Evolutionary conservation across 768 basidiomycete species (phyloP).

Genomic region (Mrakia frigida): DNA sequence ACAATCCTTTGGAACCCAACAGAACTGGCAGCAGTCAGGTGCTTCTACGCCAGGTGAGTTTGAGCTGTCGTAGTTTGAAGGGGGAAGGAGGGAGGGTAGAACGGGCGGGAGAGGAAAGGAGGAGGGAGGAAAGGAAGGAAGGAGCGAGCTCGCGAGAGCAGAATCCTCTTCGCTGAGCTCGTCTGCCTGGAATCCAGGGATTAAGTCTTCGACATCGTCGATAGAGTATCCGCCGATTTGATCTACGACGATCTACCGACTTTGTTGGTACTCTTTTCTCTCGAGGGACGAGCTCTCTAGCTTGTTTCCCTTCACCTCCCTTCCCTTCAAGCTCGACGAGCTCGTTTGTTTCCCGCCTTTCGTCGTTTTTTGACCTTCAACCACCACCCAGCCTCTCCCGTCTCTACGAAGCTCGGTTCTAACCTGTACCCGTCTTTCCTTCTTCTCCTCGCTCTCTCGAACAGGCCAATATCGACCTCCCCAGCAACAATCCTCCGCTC

Average conservation of each 20-base stretch:
- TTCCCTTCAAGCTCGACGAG: background rate
- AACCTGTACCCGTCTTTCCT: background rate
- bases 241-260: background rate
- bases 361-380: too few species aligned
- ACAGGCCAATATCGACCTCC: background rate
- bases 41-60: background rate
- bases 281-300: background rate
- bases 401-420: too few species aligned
- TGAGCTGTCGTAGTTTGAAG: too few species aligned
- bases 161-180: background rate
- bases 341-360: background rate
- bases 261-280: background rate
- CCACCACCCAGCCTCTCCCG: too few species aligned
- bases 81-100: too few species aligned
- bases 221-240: background rate
- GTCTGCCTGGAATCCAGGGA: too few species aligned
- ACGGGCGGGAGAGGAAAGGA: too few species aligned
- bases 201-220: background rate
- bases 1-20: background rate
- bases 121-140: background rate
- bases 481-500: background rate
- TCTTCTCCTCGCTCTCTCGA: background rate
- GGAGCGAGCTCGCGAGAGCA: conserved; percentile 2
- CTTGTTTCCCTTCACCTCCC: background rate
- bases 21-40: background rate